Evolutionary conservation across 371 early-diverging fungal genomes (phyloP), one percentile per base, ranked within the genome.

Genomic region (Dichotomocladium elegans): DNA sequence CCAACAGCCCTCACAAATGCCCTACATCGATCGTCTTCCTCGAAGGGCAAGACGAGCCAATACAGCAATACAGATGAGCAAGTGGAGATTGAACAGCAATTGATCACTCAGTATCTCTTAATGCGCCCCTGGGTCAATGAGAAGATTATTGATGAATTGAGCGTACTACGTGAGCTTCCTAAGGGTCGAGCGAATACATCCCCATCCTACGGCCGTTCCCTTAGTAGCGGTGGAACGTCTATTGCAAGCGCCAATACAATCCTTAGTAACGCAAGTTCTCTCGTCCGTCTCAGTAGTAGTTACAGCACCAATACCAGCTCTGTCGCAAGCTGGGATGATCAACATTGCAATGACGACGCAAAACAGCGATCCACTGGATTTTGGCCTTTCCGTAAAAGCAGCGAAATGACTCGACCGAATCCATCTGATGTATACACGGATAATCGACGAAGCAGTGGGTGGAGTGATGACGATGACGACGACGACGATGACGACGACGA

Each of bases 141-240:
- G 59, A 80, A 81, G 27, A 89, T 86, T 29, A 81, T 89, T 11
- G 91, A 91, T 58, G 89, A 88, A 53, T 51, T 91, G 33, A 86
- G 86, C 45, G 58, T 73, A 9, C 50, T 76, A 19, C 79, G 91
- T 2, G 91, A 90, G 54, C 91, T 88, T 15, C 64, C 78, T 24
- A 75, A 63, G 34, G 53, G 49, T 2, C 57, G 61, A 9, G 12
- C 45, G 7, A 51, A 49, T 4, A 48, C 60, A n/a, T 51, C 51
- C 3, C 49, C 55, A 4, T 40, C 24, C 25, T 53, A 57, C 22
- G 55, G 56, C 26, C 51, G 60, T 41, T 51, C 63, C 0, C 41
- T 28, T 14, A 46, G 44, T 12, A 30, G 43, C 17, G 47, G 40
- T 10, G 37, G 42, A 4, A 56, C 24, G 34, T 51, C 27, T 31